Evolutionary conservation across 2,329 filamentous ascomycete species (phyloP).

Genomic region (Neofusicoccum cordaticola): DNA sequence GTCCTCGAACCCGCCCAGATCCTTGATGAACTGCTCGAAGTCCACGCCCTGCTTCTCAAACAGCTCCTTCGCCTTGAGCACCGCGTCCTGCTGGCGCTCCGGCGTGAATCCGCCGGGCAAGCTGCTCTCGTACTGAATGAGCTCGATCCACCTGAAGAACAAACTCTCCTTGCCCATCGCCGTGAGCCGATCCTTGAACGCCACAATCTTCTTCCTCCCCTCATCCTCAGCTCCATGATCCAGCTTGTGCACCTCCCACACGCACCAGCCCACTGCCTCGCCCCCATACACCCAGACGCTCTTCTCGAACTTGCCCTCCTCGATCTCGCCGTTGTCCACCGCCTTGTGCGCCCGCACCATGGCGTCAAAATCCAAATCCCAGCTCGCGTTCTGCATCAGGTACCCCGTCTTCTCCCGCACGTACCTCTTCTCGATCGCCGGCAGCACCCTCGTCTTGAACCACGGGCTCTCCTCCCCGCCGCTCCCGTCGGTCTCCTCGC

Average conservation of each 20-base stretch:
- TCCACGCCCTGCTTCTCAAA: conserved; percentile 75
- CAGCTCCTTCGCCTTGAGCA: conserved; percentile 69
- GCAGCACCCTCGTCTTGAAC: conserved; percentile 61
- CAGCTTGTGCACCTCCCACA: conserved; percentile 59
- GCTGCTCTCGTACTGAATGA: conserved; percentile 83
- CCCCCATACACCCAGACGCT: conserved; percentile 52
- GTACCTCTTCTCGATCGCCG: conserved; percentile 66
- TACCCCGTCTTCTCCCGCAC: conserved; percentile 81
- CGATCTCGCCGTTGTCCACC: conserved; percentile 60
- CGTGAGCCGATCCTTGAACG: conserved; percentile 73
- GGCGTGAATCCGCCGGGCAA: conserved; percentile 74
- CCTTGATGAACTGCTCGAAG: conserved; percentile 76
- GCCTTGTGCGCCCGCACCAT: conserved; percentile 74
- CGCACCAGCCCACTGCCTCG: conserved; percentile 54
- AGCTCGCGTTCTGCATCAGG: conserved; percentile 77
- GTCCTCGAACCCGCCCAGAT: conserved; percentile 61
- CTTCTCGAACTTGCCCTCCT: conserved; percentile 66
- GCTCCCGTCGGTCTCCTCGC: conserved; percentile 38
- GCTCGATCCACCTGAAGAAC: conserved; percentile 90
- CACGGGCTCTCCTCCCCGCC: conserved; percentile 51
- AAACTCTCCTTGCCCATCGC: conserved; percentile 79
- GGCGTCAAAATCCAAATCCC: conserved; percentile 80
- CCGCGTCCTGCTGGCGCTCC: conserved; percentile 69
- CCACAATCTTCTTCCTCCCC: conserved; percentile 69
- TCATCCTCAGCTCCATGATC: conserved; percentile 57